Conservation (phyloP, 441 rosid genomes). For the Syzygium syzygioides region DNA sequence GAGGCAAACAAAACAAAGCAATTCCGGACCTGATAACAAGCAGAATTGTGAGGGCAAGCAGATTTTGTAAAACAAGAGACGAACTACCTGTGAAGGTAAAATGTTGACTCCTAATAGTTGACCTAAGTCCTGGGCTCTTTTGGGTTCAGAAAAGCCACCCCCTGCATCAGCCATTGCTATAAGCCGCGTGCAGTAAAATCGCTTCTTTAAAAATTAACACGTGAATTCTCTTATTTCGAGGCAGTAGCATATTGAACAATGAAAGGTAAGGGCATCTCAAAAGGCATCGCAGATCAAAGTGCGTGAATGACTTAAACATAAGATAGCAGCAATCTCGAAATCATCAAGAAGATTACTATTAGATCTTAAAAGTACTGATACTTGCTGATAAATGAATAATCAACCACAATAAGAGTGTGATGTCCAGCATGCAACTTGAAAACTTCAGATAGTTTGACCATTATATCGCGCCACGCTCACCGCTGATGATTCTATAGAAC, state of each 20-base stretch:
- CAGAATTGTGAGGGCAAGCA: neutral
- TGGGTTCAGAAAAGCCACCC: constrained; percentile 80
- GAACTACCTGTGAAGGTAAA: constrained; percentile 55
- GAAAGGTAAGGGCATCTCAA: neutral
- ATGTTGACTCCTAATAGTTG: constrained; percentile 44
- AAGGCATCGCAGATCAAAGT: neutral
- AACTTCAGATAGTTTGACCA: neutral
- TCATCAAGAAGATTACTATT: neutral
- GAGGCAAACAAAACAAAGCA: neutral
- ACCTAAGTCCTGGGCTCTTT: constrained; percentile 69
- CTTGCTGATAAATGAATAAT: neutral
- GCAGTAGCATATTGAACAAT: neutral
- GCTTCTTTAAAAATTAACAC: neutral
- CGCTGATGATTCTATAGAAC: neutral
- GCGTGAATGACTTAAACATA: neutral
- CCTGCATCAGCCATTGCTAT: constrained; percentile 27
- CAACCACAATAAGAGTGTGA: neutral
- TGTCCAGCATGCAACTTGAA: neutral
- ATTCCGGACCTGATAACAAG: neutral
- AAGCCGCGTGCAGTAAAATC: neutral
- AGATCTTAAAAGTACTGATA: neutral
- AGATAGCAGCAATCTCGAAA: neutral
- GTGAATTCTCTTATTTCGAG: neutral
- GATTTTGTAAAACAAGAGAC: neutral
- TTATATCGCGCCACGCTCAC: neutral